Conservation (phyloP, 129 eudicot species). For the Smallanthus sonchifolius region DNA sequence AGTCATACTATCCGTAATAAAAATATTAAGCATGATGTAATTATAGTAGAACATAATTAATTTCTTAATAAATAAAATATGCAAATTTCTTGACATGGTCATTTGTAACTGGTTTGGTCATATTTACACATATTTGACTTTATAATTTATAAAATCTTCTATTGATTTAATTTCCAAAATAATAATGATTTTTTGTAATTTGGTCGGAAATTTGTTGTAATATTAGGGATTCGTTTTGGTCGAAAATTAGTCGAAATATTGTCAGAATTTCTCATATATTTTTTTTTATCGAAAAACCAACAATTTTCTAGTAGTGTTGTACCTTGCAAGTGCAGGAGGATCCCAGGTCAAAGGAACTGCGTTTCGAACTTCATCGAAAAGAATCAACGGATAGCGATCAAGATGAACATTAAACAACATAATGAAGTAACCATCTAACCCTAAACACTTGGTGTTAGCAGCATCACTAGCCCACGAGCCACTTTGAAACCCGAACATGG, state of each 20-base stretch:
- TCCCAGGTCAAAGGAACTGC: slow-evolving; percentile 88
- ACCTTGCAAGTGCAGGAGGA: slow-evolving; percentile 91
- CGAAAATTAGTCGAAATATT: too few species aligned
- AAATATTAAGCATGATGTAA: slow-evolving; percentile 12
- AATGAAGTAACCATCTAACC: slow-evolving; percentile 83
- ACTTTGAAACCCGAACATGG: slow-evolving; percentile 80
- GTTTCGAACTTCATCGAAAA: slow-evolving; percentile 62
- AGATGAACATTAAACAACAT: slow-evolving; percentile 56
- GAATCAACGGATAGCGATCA: slow-evolving; percentile 72
- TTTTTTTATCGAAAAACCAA: too few species aligned
- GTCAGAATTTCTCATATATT: too few species aligned
- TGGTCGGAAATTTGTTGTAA: background rate
- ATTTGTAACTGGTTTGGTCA: slow-evolving; percentile 22
- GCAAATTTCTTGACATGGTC: slow-evolving; percentile 33
- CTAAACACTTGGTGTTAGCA: slow-evolving; percentile 63
- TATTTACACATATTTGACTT: slow-evolving; percentile 15
- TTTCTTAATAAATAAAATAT: background rate
- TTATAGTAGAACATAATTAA: background rate
- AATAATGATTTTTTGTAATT: background rate
- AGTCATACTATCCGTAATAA: slow-evolving; percentile 20
- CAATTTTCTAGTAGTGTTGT: background rate
- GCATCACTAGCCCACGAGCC: slow-evolving; percentile 90
- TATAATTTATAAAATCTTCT: background rate
- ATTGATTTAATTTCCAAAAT: background rate
- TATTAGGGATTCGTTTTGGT: too few species aligned